A percentile compares a stretch with the other conserved stretches of the same genome.
These are phyloP conservation scores for Hericium erinaceus DNA, from an alignment of 768 basidiomycete genomes.

Conservation along the genomic window DNA sequence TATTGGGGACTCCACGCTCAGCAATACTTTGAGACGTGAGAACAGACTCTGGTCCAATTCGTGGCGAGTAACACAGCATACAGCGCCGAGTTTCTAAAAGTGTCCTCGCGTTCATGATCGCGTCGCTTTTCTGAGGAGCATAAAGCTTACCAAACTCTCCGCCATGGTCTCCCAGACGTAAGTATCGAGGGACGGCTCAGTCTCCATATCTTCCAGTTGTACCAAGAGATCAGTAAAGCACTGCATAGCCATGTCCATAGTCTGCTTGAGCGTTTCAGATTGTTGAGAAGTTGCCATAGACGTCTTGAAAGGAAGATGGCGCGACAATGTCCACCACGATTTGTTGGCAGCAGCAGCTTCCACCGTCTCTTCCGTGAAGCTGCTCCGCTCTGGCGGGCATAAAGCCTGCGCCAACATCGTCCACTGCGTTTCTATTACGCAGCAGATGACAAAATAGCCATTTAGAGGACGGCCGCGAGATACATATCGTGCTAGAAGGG, in stretches of 20 bases:
- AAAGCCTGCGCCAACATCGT: slow-evolving; percentile 71
- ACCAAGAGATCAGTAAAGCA: slow-evolving; percentile 69
- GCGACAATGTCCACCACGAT: slow-evolving; percentile 67
- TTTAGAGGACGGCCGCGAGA: slow-evolving; percentile 69
- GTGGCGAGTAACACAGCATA: slow-evolving; percentile 66
- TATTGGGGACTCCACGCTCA: slow-evolving; percentile 76
- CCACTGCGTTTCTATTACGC: slow-evolving; percentile 79
- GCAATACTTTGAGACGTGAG: slow-evolving; percentile 56
- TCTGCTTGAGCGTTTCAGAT: slow-evolving; percentile 29
- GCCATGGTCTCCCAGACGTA: slow-evolving; percentile 92
- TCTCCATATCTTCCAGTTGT: slow-evolving; percentile 78
- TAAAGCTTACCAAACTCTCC: slow-evolving; percentile 60
- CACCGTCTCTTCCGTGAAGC: slow-evolving; percentile 8
- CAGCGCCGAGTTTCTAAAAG: slow-evolving; percentile 71
- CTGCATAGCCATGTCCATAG: slow-evolving; percentile 56
- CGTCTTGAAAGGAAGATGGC: slow-evolving; percentile 35
- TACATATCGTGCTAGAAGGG: slow-evolving; percentile 69
- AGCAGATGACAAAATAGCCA: slow-evolving; percentile 86
- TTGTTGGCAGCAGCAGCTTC: slow-evolving; percentile 81
- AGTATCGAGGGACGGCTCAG: slow-evolving; percentile 72
- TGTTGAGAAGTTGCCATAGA: slow-evolving; percentile 25
- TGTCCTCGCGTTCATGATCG: too few species aligned
- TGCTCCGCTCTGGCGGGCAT: slow-evolving; percentile 22
- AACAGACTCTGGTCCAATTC: slow-evolving; percentile 64
- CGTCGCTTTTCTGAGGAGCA: background rate